Base-by-base conservation (phyloP, 352 stramenopile species). In the Aphanomyces euteiches region DNA sequence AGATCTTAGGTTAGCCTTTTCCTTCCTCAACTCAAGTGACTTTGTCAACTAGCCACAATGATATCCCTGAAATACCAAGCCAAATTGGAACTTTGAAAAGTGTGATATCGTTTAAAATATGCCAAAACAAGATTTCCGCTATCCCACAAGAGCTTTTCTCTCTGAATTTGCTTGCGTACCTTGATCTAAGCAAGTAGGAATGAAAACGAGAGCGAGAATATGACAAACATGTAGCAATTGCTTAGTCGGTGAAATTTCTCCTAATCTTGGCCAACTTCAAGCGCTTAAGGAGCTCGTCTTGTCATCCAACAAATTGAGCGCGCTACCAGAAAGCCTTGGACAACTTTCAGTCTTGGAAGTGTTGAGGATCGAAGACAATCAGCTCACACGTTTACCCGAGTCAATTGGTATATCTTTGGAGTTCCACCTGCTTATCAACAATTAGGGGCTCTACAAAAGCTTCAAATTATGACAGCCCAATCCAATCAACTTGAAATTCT, bases 161-260 rank as follows among this genome's bases (percentile, higher is more conserved):
- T 48, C 77, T 94, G 48, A 80, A 79, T 17, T 65, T 67, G 6
- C 77, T 93, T 19, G 77, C 75, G 6, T 85, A 87, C 69, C 80
- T 93, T 45, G 84, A 93, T 60, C 53, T 93, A 15, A 91, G 84
- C 74, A 76, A 90, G 85, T 93, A 78, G 54, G 83, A 77, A 15
- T 10, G 7, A 3, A 12, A 47, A 40, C 7, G 39, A 41, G 7
- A 12, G 45, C 15, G 41, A 50, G 38, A 67, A 56, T 5, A 12
- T 5, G 4, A 43, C 36, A 54, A 36, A 7, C 0, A 40, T 17
- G 12, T 78, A 93, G 86, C 67, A 93, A 93, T 48, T 75, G 82
- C 12, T 76, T 93, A 12, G 56, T 83, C 47, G 73, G 78, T 56
- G 72, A 84, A 6, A 72, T 93, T 15, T 81, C 84, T 0, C 79